phyloP scores from a whole-genome alignment of 129 eudicot species.

The Flaveria sonorensis region DNA sequence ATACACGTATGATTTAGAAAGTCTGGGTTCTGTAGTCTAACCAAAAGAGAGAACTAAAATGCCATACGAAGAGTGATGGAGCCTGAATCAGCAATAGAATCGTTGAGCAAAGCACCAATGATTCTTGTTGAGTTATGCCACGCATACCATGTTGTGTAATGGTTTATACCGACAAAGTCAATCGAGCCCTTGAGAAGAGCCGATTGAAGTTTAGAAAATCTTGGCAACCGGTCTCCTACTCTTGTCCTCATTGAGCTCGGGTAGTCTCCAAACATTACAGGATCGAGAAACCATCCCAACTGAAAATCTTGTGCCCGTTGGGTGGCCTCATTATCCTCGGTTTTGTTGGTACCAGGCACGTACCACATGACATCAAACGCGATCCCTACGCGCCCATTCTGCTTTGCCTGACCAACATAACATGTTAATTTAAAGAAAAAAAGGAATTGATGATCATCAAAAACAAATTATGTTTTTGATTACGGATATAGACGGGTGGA shows the following conservation, averaged over 20 bases:
- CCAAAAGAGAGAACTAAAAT: neutral
- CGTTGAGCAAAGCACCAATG: slow-evolving; percentile 61
- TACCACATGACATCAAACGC: slow-evolving; percentile 81
- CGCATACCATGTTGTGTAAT: slow-evolving; percentile 87
- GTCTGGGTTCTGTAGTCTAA: neutral
- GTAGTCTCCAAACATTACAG: slow-evolving; percentile 76
- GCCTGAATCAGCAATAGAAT: slow-evolving; percentile 69
- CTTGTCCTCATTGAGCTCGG: slow-evolving; percentile 80
- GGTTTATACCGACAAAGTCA: slow-evolving; percentile 94
- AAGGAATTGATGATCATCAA: neutral
- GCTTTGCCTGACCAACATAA: slow-evolving; percentile 43
- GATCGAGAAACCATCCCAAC: slow-evolving; percentile 92
- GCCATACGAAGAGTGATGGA: slow-evolving; percentile 68
- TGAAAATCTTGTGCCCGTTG: slow-evolving; percentile 73
- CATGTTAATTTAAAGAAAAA: neutral
- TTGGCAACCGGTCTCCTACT: slow-evolving; percentile 74
- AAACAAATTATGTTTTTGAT: neutral
- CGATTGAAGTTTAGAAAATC: slow-evolving; percentile 60
- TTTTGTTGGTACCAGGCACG: slow-evolving; percentile 60
- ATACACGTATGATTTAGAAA: neutral
- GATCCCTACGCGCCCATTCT: slow-evolving; percentile 68
- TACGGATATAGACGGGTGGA: too few relatives aligned
- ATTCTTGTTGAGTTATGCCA: slow-evolving; percentile 53
- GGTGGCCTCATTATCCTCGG: slow-evolving; percentile 66
- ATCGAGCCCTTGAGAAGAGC: slow-evolving; percentile 62